Base-by-base conservation (phyloP, 1,284 basidiomycete species). In the Melampsora larici-populina region DNA sequence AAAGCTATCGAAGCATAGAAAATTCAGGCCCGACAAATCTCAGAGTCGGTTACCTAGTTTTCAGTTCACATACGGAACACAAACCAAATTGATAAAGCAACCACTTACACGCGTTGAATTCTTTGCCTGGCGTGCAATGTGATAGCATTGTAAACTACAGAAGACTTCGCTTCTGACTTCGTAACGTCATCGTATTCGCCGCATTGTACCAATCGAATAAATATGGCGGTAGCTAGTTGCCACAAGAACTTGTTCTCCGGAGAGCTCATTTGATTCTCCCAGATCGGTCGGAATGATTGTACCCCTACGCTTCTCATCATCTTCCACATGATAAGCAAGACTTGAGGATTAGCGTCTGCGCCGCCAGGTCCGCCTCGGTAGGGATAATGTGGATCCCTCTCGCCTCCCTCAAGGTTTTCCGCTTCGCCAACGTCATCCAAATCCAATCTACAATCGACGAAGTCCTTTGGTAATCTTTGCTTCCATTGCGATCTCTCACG, bases 301-400 rank as follows among this genome's bases (percentile, higher is more conserved):
- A 75, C 51, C 24, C 48, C 49, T 17, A 36, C 64, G 2, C 67
- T 33, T 24, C 8, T n/a, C 63, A 75, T 60, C 72, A 75, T 75
- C 40, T 49, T 51, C 64, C 63, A 60, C 55, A 75, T 66, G 48
- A 75, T 75, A 0, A n/a, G 7, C 17, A 75, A 55, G 46, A 64
- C 67, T 75, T 75, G 46, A 2, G 48, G 49, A 5, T 31, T 60
- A 43, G 72, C 63, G 58, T n/a, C 11, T 55, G 26, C 49, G 18
- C 60, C 48, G 4, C 64, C 64, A 11, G 72, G 72, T 26, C 72
- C 72, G 6, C 55, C 48, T 49, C 29, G 72, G 58, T 66, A 67
- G n/a, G 48, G 72, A 24, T 36, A 74, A 48, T 40, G 18, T 68
- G 64, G 72, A 75, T 75, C 49, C 13, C 24, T 24, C 29, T 21